Base-by-base conservation (phyloP, 2,329 filamentous ascomycete genomes). In the Escovopsis sp. region DNA sequence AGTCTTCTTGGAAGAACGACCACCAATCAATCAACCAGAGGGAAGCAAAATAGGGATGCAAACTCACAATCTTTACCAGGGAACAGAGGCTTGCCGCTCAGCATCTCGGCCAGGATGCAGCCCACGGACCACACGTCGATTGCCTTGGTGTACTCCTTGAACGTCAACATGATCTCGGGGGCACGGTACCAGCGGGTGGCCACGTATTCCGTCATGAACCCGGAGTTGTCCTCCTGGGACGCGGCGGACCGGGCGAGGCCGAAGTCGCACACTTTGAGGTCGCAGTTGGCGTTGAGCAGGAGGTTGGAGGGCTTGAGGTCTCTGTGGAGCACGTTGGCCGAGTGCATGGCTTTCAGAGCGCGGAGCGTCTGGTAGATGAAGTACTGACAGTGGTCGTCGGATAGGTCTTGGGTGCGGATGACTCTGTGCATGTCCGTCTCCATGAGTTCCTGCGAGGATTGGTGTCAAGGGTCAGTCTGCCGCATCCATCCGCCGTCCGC, bases 161-260 rank as follows among this genome's bases (percentile, higher is more conserved):
- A 98, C 11, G 91, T 98, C 68, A 98, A 82, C 91, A 98, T 98
- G 63, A 98, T 98, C 63, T 98, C 91, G 4, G 91, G 91, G 6
- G 91, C 91, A 64, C 91, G 87, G 67, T 98, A 98, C 91, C 91
- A 98, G 57, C 91, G 82, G 38, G 91, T 98, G 41, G 91, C 91
- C 44, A 98, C 91, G 61, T 98, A 98, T 93, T 98, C 91, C 12
- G 91, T 98, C 91, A 98, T 98, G 76, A 98, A 98, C 19, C 91
- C 91, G n/a, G 89, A 95, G 67, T 98, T 98, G 64, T 98, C 91
- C 59, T 98, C 91, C 53, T 93, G 93, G 9, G 89, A 95, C 8
- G 91, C 91, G 11, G 91, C 91, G 9, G 89, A 96, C 57, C 88
- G 81, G 39, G 91, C 91, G 44, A 98, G 77, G 59, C 91, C 91